Evolutionary conservation across 768 basidiomycete genomes (phyloP).

Genomic region (Termitomyces sp.): DNA sequence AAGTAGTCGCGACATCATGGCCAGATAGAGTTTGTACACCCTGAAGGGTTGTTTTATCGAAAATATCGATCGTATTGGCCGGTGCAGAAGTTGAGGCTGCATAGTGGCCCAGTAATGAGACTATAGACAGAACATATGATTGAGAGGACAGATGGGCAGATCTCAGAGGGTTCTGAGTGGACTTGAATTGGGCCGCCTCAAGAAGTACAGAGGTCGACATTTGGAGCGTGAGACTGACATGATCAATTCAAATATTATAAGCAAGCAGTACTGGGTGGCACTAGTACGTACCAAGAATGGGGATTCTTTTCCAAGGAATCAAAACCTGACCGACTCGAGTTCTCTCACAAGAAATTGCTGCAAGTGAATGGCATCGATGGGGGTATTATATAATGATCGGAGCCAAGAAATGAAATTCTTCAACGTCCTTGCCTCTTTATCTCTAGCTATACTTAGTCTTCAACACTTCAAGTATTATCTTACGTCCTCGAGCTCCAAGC

Average conservation of each 20-base stretch:
- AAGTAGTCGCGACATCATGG: conserved; percentile 53
- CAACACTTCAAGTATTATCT: neutral
- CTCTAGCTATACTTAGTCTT: neutral
- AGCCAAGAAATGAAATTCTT: too few relatives aligned
- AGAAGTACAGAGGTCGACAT: conserved; percentile 21
- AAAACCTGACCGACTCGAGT: neutral
- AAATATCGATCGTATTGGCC: conserved; percentile 61
- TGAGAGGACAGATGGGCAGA: conserved; percentile 29
- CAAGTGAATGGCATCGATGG: neutral
- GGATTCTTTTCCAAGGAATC: too few relatives aligned
- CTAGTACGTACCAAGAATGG: neutral
- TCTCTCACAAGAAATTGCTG: too few relatives aligned
- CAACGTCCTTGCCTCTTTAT: neutral
- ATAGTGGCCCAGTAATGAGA: conserved; percentile 38
- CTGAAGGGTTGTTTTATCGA: conserved; percentile 53
- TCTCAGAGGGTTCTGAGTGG: conserved; percentile 16
- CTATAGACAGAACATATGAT: conserved; percentile 59
- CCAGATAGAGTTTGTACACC: conserved; percentile 43
- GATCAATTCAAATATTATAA: neutral
- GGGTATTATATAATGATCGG: neutral
- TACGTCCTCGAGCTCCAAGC: neutral
- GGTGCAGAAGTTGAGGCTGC: conserved; percentile 61
- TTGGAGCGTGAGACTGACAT: neutral
- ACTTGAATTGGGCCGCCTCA: conserved; percentile 21
- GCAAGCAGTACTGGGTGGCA: neutral